These are phyloP conservation scores for Cnidoscolus chayamansa DNA, from an alignment of 441 rosid genomes.

Conservation along the genomic window DNA sequence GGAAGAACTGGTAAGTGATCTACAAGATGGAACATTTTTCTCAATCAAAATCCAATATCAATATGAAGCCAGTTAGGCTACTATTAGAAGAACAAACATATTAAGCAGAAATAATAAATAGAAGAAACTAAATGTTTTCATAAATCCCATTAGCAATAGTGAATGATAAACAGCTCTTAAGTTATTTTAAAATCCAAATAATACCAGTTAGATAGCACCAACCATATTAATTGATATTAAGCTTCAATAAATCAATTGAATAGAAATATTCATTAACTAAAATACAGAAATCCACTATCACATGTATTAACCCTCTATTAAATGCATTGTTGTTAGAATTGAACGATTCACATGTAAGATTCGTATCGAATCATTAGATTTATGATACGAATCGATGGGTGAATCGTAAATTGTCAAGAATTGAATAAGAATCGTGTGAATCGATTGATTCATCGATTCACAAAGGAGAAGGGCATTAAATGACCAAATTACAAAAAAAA, in stretches of 20 bases:
- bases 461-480: too few species aligned
- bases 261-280: too few species aligned
- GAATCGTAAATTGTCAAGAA: too few species aligned
- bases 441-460: too few species aligned
- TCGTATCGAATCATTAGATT: too few species aligned
- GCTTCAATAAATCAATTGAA: background rate
- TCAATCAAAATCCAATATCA: conserved; percentile 9
- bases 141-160: background rate
- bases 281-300: background rate
- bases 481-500: too few species aligned
- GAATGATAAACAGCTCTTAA: background rate
- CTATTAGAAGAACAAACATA: background rate
- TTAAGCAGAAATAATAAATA: conserved; percentile 1
- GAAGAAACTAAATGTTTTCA: background rate
- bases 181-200: background rate
- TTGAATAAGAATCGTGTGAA: too few species aligned
- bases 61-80: background rate
- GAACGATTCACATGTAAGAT: too few species aligned
- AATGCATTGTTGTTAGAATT: too few species aligned
- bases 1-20: conserved; percentile 87
- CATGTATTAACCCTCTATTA: background rate
- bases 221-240: background rate
- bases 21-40: conserved; percentile 27
- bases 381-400: too few species aligned
- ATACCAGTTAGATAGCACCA: background rate